Conservation (phyloP, 805 yeast species). For the Suhomyces emberorum region DNA sequence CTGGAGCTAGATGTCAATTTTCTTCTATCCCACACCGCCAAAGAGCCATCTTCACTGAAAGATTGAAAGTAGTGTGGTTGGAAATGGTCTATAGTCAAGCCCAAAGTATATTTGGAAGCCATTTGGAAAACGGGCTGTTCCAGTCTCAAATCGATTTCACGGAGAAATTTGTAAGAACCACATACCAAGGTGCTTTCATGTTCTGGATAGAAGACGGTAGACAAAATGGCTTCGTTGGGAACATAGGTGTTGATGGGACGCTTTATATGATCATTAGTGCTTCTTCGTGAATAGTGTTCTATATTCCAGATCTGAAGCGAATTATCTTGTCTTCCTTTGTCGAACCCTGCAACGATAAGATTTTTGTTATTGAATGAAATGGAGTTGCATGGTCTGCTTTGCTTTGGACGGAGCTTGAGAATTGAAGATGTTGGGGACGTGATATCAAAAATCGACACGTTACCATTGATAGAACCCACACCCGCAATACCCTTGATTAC, state of each 20-base stretch:
- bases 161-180: conserved; percentile 71
- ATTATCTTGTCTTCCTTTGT: conserved; percentile 70
- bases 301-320: conserved; percentile 81
- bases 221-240: conserved; percentile 70
- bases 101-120: conserved; percentile 69
- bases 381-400: conserved; percentile 71
- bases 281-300: conserved; percentile 49
- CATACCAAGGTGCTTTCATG: conserved; percentile 54
- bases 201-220: conserved; percentile 64
- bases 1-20: conserved; percentile 39
- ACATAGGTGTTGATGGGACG: conserved; percentile 55
- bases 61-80: conserved; percentile 68
- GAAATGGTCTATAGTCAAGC: conserved; percentile 66
- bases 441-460: conserved; percentile 60
- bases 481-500: conserved; percentile 57
- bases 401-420: conserved; percentile 54
- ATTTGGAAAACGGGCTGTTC: conserved; percentile 67
- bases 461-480: conserved; percentile 74
- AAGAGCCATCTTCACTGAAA: conserved; percentile 77
- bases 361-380: conserved; percentile 65
- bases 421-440: conserved; percentile 32
- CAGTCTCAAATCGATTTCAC: conserved; percentile 73
- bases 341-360: conserved; percentile 73
- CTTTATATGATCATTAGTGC: conserved; percentile 49
- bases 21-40: conserved; percentile 80